phyloP scores from a whole-genome alignment of 2,329 filamentous ascomycete genomes.

The Byssochlamys sp. region DNA sequence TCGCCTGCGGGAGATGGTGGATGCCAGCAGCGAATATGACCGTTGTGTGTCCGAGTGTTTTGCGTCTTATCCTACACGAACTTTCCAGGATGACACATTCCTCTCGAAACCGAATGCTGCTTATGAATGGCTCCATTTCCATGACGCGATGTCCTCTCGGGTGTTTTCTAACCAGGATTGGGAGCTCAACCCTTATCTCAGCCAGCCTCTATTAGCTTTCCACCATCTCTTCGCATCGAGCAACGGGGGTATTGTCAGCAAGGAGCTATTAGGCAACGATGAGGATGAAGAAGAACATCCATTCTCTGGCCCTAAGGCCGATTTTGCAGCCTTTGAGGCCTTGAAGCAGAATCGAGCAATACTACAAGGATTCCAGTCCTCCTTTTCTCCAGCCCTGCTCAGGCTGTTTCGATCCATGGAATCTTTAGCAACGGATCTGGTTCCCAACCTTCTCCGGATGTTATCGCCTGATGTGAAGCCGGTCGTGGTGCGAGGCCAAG shows the following conservation, averaged over 20 bases:
- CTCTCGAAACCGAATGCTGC: conserved; percentile 77
- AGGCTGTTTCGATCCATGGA: conserved; percentile 71
- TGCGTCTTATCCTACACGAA: conserved; percentile 70
- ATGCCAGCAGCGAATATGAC: conserved; percentile 54
- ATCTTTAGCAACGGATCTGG: conserved; percentile 67
- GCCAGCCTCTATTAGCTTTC: conserved; percentile 76
- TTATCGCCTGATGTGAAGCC: conserved; percentile 85
- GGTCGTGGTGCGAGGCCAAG: conserved; percentile 66
- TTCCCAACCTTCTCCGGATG: conserved; percentile 76
- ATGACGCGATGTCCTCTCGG: conserved; percentile 69
- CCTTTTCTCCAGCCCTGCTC: conserved; percentile 60
- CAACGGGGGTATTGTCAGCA: conserved; percentile 38
- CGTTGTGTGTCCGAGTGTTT: conserved; percentile 64
- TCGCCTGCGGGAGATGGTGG: conserved; percentile 51
- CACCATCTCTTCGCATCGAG: conserved; percentile 81
- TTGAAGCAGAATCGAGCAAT: conserved; percentile 67
- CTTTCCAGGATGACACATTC: conserved; percentile 86
- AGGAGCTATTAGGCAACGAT: conserved; percentile 37
- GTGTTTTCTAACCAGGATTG: conserved; percentile 82
- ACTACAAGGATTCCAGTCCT: conserved; percentile 62
- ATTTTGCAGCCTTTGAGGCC: conserved; percentile 71
- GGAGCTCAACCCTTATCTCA: conserved; percentile 81
- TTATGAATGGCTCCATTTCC: conserved; percentile 93
- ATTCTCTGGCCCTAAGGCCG: conserved; percentile 72
- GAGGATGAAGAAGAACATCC: conserved; percentile 51